A percentile compares a stretch with the other conserved stretches of the same genome.
These are phyloP conservation scores for Termitomyces sp. DNA, from an alignment of 768 basidiomycete genomes.

Conservation along the genomic window DNA sequence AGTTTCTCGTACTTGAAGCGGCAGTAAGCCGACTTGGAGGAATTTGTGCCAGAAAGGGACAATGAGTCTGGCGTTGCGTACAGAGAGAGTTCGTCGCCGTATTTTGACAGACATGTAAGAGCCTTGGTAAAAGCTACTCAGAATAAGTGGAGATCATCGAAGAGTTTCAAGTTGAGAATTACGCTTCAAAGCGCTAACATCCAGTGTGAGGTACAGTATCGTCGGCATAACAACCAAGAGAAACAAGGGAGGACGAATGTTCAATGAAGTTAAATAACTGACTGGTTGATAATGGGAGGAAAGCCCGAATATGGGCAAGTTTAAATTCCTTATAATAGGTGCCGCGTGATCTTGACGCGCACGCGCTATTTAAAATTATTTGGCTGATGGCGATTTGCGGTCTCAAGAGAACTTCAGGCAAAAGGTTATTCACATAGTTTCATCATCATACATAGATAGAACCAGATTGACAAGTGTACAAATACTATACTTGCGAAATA, in stretches of 20 bases:
- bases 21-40: slow-evolving; percentile 77
- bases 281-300: too few relatives aligned
- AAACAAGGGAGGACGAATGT: neutral
- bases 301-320: too few relatives aligned
- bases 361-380: too few relatives aligned
- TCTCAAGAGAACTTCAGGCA: too few relatives aligned
- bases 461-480: neutral
- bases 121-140: slow-evolving; percentile 66
- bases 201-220: slow-evolving; percentile 65
- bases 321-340: too few relatives aligned
- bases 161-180: slow-evolving; percentile 13
- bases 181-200: slow-evolving; percentile 51
- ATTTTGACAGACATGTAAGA: slow-evolving; percentile 70
- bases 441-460: neutral
- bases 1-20: slow-evolving; percentile 62
- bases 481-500: neutral
- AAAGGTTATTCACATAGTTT: neutral
- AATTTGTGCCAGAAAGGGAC: slow-evolving; percentile 69
- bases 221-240: slow-evolving; percentile 1
- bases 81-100: slow-evolving; percentile 75
- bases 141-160: slow-evolving; percentile 11
- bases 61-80: slow-evolving; percentile 56
- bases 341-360: too few relatives aligned
- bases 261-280: neutral
- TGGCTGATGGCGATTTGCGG: too few relatives aligned